phyloP scores from a whole-genome alignment of 495 filamentous ascomycete species.

The Amphirosellinia nigrospora region DNA sequence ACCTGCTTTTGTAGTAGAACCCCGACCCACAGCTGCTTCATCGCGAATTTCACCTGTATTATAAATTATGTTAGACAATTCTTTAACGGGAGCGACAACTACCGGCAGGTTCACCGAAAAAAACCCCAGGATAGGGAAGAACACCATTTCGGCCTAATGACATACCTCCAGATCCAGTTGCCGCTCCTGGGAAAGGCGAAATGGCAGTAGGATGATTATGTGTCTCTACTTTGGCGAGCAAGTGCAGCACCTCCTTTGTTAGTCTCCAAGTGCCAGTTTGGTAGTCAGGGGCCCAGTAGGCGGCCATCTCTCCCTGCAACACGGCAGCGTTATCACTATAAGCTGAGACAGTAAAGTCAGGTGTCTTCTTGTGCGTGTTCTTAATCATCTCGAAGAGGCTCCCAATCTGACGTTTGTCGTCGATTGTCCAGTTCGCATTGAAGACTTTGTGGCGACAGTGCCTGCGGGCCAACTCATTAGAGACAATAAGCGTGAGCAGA shows the following conservation, averaged over 20 bases:
- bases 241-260: conserved; percentile 85
- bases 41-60: conserved; percentile 52
- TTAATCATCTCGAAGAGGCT: conserved; percentile 94
- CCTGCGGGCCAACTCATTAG: conserved; percentile 14
- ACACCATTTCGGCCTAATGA: conserved; percentile 57
- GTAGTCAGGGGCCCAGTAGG: conserved; percentile 84
- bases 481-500: not conserved
- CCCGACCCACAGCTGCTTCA: conserved; percentile 91
- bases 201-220: conserved; percentile 98
- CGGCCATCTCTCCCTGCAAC: conserved; percentile 73
- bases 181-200: conserved; percentile 84
- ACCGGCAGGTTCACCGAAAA: not conserved
- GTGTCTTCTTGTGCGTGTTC: conserved; percentile 83
- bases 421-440: conserved; percentile 97
- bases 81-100: not conserved
- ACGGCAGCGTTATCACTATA: conserved; percentile 99
- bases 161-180: conserved; percentile 94
- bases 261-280: conserved; percentile 86
- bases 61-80: not conserved
- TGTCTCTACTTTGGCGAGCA: conserved; percentile 94
- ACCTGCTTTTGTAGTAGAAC: conserved; percentile 92
- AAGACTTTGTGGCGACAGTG: conserved; percentile 80
- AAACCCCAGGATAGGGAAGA: not conserved
- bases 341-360: conserved; percentile 83
- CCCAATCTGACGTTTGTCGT: conserved; percentile 76